These are phyloP conservation scores for Sutorius australiensis DNA, from an alignment of 768 basidiomycete genomes.

Conservation along the genomic window DNA sequence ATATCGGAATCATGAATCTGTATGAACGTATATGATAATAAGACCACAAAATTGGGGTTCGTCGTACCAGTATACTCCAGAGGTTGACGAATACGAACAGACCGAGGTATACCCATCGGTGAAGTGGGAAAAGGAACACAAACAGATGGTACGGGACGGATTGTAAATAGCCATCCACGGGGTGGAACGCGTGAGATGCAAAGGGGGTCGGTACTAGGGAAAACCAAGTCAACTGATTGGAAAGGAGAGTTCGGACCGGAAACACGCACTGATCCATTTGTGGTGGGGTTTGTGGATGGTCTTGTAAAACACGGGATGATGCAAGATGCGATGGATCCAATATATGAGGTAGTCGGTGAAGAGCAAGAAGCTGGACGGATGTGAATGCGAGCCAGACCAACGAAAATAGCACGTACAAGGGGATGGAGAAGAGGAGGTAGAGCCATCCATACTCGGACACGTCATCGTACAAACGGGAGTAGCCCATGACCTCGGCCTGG, in stretches of 20 bases:
- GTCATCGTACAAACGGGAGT: slow-evolving; percentile 73
- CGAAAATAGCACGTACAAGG: slow-evolving; percentile 48
- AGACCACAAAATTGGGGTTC: neutral
- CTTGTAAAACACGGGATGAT: slow-evolving; percentile 86
- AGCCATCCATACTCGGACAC: slow-evolving; percentile 75
- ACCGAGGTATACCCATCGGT: slow-evolving; percentile 76
- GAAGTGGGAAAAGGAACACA: slow-evolving; percentile 85
- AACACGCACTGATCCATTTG: slow-evolving; percentile 85
- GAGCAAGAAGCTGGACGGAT: slow-evolving; percentile 55
- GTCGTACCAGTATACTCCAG: slow-evolving; percentile 85
- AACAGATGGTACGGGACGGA: slow-evolving; percentile 95
- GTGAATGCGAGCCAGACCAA: neutral
- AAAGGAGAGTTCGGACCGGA: neutral
- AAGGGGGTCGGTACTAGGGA: slow-evolving; percentile 89
- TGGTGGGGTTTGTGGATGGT: slow-evolving; percentile 95
- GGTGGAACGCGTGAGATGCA: slow-evolving; percentile 97
- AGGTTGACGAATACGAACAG: slow-evolving; percentile 91
- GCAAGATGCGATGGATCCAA: slow-evolving; percentile 92
- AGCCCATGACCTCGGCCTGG: slow-evolving; percentile 84
- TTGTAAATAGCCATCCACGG: slow-evolving; percentile 90
- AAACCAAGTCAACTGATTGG: slow-evolving; percentile 5
- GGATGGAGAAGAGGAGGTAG: slow-evolving; percentile 65
- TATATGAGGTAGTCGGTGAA: slow-evolving; percentile 95
- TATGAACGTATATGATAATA: neutral
- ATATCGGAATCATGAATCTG: slow-evolving; percentile 99